phyloP scores from a whole-genome alignment of 129 eudicot genomes.

The Oenanthe sinensis region DNA sequence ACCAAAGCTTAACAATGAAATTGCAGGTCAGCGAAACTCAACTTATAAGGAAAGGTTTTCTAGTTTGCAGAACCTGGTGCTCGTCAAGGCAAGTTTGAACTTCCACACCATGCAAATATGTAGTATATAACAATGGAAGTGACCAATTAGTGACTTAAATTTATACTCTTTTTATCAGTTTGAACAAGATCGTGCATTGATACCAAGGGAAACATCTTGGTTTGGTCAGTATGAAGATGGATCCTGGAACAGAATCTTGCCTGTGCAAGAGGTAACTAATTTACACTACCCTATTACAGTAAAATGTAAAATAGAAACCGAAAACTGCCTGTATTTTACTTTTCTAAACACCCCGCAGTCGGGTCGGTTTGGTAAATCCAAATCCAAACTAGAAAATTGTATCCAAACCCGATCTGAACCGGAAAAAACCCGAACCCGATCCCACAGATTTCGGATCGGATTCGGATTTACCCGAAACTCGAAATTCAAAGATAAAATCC shows the following conservation, averaged over 20 bases:
- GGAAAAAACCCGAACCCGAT: too few species aligned
- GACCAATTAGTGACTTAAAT: background rate
- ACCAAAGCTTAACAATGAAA: constrained; percentile 70
- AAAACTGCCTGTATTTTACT: background rate
- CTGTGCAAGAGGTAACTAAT: constrained; percentile 55
- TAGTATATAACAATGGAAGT: background rate
- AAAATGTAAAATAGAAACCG: background rate
- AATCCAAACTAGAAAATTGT: too few species aligned
- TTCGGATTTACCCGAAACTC: too few species aligned
- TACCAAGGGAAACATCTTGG: constrained; percentile 79
- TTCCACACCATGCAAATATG: background rate
- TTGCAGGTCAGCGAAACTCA: constrained; percentile 30
- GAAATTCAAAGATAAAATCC: too few species aligned
- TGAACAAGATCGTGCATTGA: constrained; percentile 52
- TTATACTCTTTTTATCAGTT: constrained; percentile 22
- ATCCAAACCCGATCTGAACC: too few species aligned
- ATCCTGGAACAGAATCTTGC: constrained; percentile 50
- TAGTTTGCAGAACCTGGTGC: constrained; percentile 75
- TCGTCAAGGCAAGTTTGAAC: constrained; percentile 54
- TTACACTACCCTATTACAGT: background rate
- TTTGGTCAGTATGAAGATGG: constrained; percentile 74
- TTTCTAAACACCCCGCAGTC: too few species aligned
- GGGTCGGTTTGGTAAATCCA: too few species aligned
- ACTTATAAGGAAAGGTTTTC: constrained; percentile 65
- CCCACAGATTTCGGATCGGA: too few species aligned